phyloP scores from a whole-genome alignment of 2,329 filamentous ascomycete genomes.

The Clarireedia hainanense region DNA sequence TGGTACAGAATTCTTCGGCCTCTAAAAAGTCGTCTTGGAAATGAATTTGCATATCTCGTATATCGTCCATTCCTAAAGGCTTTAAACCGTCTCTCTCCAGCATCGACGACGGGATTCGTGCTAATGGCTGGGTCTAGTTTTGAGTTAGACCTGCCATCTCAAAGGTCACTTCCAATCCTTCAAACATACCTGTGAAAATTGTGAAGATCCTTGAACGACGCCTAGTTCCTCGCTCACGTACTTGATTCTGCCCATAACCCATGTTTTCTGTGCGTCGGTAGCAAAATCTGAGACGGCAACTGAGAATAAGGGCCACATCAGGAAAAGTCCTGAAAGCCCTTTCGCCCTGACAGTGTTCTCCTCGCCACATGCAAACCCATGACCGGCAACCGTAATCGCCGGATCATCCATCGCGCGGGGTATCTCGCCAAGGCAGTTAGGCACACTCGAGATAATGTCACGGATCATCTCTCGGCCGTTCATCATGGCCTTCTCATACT shows the following conservation, averaged over 20 bases:
- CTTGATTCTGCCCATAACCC: constrained; percentile 18
- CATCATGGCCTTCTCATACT: constrained; percentile 48
- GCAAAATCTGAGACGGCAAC: constrained; percentile 20
- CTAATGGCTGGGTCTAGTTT: neutral
- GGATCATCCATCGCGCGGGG: constrained; percentile 10
- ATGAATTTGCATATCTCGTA: neutral
- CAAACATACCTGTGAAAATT: neutral
- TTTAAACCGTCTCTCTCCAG: constrained; percentile 1
- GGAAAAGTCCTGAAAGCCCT: constrained; percentile 18
- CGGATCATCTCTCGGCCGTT: constrained; percentile 45
- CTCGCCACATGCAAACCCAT: constrained; percentile 45
- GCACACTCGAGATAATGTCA: constrained; percentile 52
- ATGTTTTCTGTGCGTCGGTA: constrained; percentile 14
- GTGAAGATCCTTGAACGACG: constrained; percentile 15
- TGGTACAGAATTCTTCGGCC: neutral
- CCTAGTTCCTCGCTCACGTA: constrained; percentile 19
- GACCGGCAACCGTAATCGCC: constrained; percentile 23
- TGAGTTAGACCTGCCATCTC: neutral
- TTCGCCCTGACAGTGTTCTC: constrained; percentile 18
- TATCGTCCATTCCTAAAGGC: neutral
- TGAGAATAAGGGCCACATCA: constrained; percentile 21
- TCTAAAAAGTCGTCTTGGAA: neutral
- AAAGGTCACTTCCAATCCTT: neutral
- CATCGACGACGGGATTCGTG: constrained; percentile 2
- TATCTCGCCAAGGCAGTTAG: constrained; percentile 48